Base-by-base conservation (phyloP, 441 rosid species). In the Gossypium schwendimanii region DNA sequence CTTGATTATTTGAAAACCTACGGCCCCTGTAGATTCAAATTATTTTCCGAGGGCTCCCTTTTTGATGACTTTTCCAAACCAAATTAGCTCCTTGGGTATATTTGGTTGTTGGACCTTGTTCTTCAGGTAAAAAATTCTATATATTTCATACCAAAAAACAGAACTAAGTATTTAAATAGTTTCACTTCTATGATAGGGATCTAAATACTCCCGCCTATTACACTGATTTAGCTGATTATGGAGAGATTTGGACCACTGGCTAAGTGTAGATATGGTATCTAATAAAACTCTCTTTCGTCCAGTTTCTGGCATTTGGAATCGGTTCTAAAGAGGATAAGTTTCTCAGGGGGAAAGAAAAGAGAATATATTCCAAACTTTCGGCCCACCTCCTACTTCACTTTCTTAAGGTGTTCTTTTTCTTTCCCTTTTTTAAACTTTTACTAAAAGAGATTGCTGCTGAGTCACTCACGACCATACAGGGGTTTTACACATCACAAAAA, bases 341-440 rank as follows among this genome's bases (percentile, higher is more conserved):
- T 7, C 2, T 59, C 15, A 52, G 8, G 4, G 14, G 23, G n/a
- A 17, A 0, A 67, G 10, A 2, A 52, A 11, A 53, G 14, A 1
- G 53, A 39, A 36, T 20, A 55, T 54, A 69, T 54, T 54, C 62
- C 50, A 6, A 1, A 54, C 62, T 69, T 69, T 69, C 63, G 50
- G 71, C 15, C 26, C 59, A 26, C 36, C 71, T 8, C 44, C 24
- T 15, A 9, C 41, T 26, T 49, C 44, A 47, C 44, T 49, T 67
- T 23, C 55, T 65, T 14, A 24, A 20, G 20, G 14, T 18, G 3
- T 18, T 18, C 26, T 20, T 54, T 17, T n/a, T 54, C 10, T 20
- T 17, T 18, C 0, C 10, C 10, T 39, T 8, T 60, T 31, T 15
- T 8, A 15, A 24, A 36, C 26, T 63, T 63, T 63, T 39, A 18